Evolutionary conservation across 176 grass and related monocot genomes (phyloP), one percentile per base, ranked within the genome.

Genomic region (Saccharum spontaneum): DNA sequence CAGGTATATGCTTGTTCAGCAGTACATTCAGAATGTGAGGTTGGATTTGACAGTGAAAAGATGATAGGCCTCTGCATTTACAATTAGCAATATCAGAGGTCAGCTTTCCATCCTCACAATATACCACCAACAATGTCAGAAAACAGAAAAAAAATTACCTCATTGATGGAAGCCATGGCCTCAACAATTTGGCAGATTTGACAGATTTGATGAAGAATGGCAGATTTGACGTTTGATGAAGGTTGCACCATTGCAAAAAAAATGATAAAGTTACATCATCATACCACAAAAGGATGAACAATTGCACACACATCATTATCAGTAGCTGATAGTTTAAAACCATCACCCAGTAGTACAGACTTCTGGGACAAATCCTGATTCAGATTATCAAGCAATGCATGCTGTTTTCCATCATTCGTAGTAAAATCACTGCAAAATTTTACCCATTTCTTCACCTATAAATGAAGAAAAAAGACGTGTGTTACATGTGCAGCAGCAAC

Each of bases 91-190:
- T 50, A 18, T 4, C 50, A 54, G 50, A 54, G 6, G 5, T 55
- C 18, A 55, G 52, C 18, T 20, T 2, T 55, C 18, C 6, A 55
- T 55, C 18, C 52, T 55, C 52, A 55, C 28, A 65, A 77, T 76
- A 10, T 23, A 71, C 71, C 68, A 70, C 57, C 54, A 79, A 13
- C 7, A 48, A 86, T 62, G 59, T 24, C 57, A 61, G n/a, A 62
- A 62, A 62, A 62, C 59, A 26, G 59, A 71, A 62, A 43, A 67
- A 80, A 45, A 49, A 85, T 83, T 86, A 90, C 97, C 91, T 94
- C 87, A 26, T 99, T 99, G 79, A 92, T 84, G 69, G 93, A 94
- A 91, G 97, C 90, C 97, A 99, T 99, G 62, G 97, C 80, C 85
- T 96, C 86, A 77, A 99, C 76, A 61, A 99, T n/a, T n/a, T n/a